phyloP scores from a whole-genome alignment of 176 grass and related monocot species.

The Thalia dealbata region DNA sequence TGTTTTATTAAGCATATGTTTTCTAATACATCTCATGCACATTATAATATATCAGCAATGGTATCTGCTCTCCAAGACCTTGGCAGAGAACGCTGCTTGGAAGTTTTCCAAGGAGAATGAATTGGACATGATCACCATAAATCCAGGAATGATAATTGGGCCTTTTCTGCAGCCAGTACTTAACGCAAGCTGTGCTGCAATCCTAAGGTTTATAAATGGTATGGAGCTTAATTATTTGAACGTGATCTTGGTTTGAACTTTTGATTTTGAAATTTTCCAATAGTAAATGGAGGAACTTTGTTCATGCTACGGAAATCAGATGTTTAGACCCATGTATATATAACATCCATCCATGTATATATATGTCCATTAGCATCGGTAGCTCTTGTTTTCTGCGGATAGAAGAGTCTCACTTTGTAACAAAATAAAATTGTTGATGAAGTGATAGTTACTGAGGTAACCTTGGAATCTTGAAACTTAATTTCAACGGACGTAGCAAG shows the following conservation, averaged over 20 bases:
- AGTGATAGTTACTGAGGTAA: neutral
- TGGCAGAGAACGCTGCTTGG: constrained; percentile 55
- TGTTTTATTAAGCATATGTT: too few relatives aligned
- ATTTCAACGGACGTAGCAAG: neutral
- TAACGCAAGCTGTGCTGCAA: constrained; percentile 42
- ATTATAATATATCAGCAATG: constrained; percentile 24
- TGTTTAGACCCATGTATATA: too few relatives aligned
- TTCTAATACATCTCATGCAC: neutral
- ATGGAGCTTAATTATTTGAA: constrained; percentile 5
- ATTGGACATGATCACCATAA: constrained; percentile 40
- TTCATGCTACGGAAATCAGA: too few relatives aligned
- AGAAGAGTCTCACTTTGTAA: neutral
- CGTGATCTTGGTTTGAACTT: neutral
- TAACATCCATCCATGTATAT: neutral
- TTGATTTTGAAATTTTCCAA: neutral
- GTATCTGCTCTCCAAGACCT: constrained; percentile 53
- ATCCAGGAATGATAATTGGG: constrained; percentile 49
- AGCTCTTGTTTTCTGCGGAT: neutral
- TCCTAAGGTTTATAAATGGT: constrained; percentile 31
- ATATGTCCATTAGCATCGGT: neutral
- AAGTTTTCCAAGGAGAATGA: constrained; percentile 50
- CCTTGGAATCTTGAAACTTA: neutral
- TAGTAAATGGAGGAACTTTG: neutral
- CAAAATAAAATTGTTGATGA: neutral
- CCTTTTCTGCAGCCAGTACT: constrained; percentile 54